Evolutionary conservation across 2,329 filamentous ascomycete genomes (phyloP), one percentile per base, ranked within the genome.

Genomic region (Hymenoscyphus fructigenus): DNA sequence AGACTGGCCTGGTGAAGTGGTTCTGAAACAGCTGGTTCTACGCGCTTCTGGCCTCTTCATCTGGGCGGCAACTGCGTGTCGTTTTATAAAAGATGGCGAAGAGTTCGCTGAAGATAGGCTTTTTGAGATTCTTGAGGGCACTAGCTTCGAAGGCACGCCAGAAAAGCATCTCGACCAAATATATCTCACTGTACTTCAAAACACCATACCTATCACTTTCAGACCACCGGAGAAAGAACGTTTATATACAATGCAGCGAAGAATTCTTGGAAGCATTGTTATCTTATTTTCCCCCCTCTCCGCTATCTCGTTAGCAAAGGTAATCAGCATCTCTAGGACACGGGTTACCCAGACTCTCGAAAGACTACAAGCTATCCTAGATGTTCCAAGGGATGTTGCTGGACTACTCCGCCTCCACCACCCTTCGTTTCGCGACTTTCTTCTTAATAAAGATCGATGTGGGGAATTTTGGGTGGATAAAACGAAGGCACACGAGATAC

Each of bases 361-460:
- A 5, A 50, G 61, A 9, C 59, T 68, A 23, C n/a, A 79, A 60
- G 71, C 76, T 66, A 67, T 77, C 53, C 60, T 76, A 38, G 58
- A 64, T 36, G 60, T 75, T 20, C 50, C 76, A 12, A 62, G 70
- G 17, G 62, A 67, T 9, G 20, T 70, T 0, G 66, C 69, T 61
- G 55, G 26, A 34, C 70, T 14, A 17, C 38, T 41, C 38, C 38
- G n/a, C n/a, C n/a, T n/a, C n/a, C n/a, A n/a, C n/a, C n/a, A n/a
- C n/a, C n/a, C n/a, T n/a, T n/a, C n/a, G n/a, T n/a, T n/a, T n/a
- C n/a, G n/a, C n/a, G n/a, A n/a, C n/a, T n/a, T n/a, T n/a, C n/a
- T n/a, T n/a, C n/a, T n/a, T n/a, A n/a, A n/a, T n/a, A n/a, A n/a
- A n/a, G n/a, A n/a, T n/a, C n/a, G n/a, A n/a, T n/a, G n/a, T n/a